These are phyloP conservation scores for Camellia granthamiana DNA, from an alignment of 148 eudicot species.

Conservation along the genomic window DNA sequence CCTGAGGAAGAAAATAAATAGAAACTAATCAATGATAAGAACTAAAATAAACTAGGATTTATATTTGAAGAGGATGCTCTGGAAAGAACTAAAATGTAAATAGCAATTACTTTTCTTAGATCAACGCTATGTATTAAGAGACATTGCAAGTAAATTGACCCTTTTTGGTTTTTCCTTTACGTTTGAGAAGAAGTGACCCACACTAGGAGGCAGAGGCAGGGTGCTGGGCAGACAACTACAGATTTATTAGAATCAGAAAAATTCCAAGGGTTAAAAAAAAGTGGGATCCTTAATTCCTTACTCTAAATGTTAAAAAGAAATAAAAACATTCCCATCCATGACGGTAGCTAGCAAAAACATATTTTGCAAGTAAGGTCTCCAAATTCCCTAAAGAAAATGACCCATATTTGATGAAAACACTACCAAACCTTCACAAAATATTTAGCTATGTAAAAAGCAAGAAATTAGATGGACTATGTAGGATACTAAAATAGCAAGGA, in stretches of 20 bases:
- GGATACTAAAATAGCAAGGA: neutral
- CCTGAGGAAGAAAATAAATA: constrained; percentile 40
- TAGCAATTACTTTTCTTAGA: neutral
- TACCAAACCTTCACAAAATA: too few relatives aligned
- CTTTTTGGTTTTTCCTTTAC: neutral
- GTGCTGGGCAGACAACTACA: neutral
- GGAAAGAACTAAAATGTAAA: neutral
- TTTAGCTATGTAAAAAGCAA: too few relatives aligned
- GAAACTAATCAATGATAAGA: neutral
- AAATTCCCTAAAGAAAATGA: neutral
- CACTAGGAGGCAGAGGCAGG: neutral
- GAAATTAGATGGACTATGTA: neutral
- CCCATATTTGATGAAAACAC: neutral
- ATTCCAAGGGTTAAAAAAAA: neutral
- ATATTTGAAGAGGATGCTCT: neutral
- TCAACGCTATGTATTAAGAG: neutral
- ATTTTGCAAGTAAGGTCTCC: neutral
- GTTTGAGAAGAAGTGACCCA: neutral
- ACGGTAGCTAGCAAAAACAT: neutral
- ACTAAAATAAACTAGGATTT: neutral
- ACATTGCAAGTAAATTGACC: neutral
- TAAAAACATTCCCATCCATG: neutral
- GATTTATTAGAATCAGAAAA: neutral
- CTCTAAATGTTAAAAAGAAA: neutral
- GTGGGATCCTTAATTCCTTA: neutral